Conservation (phyloP, 2,329 filamentous ascomycete genomes). For the Cladosporium colombiae region DNA sequence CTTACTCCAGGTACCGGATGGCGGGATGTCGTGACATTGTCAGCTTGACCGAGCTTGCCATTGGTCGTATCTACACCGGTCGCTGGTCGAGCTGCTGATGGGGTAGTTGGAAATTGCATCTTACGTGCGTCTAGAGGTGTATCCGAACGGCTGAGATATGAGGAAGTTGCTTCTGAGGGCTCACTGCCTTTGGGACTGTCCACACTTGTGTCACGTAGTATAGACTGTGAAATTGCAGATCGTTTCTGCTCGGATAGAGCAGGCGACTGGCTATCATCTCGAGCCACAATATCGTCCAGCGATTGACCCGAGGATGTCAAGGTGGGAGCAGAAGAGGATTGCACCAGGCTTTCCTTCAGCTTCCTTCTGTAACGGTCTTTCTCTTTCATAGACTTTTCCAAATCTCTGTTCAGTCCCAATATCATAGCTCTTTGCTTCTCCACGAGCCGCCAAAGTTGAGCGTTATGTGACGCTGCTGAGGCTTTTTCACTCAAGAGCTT, state of each 20-base stretch:
- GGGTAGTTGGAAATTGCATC: constrained; percentile 22
- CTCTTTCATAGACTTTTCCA: constrained; percentile 87
- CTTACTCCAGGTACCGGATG: constrained; percentile 19
- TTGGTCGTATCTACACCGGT: constrained; percentile 23
- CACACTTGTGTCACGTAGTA: constrained; percentile 30
- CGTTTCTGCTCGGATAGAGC: constrained; percentile 7
- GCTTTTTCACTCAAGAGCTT: constrained; percentile 91
- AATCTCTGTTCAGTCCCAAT: constrained; percentile 87
- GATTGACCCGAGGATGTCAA: constrained; percentile 26
- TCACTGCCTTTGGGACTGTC: constrained; percentile 36
- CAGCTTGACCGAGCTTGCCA: constrained; percentile 24
- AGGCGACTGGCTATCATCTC: constrained; percentile 34
- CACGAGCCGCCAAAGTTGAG: constrained; percentile 90
- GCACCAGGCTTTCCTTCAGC: constrained; percentile 70
- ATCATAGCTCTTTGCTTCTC: constrained; percentile 97
- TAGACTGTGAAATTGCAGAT: constrained; percentile 13
- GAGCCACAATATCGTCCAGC: constrained; percentile 23
- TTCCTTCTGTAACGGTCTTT: constrained; percentile 93
- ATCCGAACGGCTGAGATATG: constrained; percentile 31
- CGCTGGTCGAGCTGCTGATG: constrained; percentile 29
- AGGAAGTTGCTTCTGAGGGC: constrained; percentile 26
- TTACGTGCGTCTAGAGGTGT: constrained; percentile 33
- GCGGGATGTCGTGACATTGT: constrained; percentile 12
- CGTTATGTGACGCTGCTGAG: constrained; percentile 82
- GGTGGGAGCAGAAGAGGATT: constrained; percentile 40